Base-by-base conservation (phyloP, 257 asterid species). In the Thymus mandschuricus region DNA sequence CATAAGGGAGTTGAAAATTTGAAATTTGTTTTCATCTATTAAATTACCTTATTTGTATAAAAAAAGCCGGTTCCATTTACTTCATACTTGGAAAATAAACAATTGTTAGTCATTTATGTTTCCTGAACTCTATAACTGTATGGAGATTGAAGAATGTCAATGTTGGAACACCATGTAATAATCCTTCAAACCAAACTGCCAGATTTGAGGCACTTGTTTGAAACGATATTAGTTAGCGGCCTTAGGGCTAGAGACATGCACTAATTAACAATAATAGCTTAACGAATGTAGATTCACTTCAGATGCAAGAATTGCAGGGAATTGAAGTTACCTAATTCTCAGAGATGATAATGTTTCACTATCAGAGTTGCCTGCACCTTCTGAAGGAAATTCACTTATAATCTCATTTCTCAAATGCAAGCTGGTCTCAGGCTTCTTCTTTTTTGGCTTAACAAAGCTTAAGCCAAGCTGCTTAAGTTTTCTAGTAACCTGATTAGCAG, bases 381-480 rank as follows among this genome's bases (percentile, higher is more conserved):
- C 86, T 38, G 79, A 70, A 74, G 86, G 70, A 70, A 49, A 45
- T 68, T 72, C 92, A 66, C 70, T 81, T 9, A 73, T 30, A 64
- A 50, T 79, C 74, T 83, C 94, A 68, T 89, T 92, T 84, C 79
- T 82, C 83, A 82, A 77, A 40, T 77, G 85, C 74, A 81, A 70
- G 74, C 79, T 81, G 56, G 81, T 71, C 59, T 40, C 74, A 64
- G 84, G 70, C 78, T 69, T 83, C 84, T 81, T 89, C 72, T 80
- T 80, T 80, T 77, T 82, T 55, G 89, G 76, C 78, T 69, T 79
- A 80, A 79, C 54, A 61, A 94, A 88, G 41, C 41, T 38, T 38
- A 38, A 38, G 61, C 96, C 98, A 57, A 94, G 96, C 79, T 94
- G 96, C 86, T 88, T 94, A 74, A 94, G 95, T 80, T 89, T 94